Evolutionary conservation across 1,139 yeast species (phyloP).

Genomic region (Protomyces inundatus): DNA sequence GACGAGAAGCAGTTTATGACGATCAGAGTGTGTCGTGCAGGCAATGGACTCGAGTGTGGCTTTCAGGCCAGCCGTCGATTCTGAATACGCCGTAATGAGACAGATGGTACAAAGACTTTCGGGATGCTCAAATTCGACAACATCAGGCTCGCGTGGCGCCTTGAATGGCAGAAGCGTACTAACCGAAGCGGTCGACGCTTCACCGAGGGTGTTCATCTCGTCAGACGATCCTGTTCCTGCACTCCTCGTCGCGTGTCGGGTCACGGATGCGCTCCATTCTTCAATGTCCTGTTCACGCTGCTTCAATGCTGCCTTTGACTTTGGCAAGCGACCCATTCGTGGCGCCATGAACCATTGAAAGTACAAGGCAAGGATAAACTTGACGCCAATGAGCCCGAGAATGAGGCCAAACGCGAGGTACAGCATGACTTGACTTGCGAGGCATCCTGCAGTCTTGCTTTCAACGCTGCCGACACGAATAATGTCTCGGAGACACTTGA

Average conservation of each 20-base stretch:
- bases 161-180: too few relatives aligned
- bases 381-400: slow-evolving; percentile 66
- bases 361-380: slow-evolving; percentile 81
- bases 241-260: too few relatives aligned
- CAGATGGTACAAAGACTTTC: slow-evolving; percentile 49
- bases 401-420: slow-evolving; percentile 77
- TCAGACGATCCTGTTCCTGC: too few relatives aligned
- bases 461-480: slow-evolving; percentile 85
- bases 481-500: slow-evolving; percentile 81
- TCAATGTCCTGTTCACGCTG: slow-evolving; percentile 62
- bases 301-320: slow-evolving; percentile 57
- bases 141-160: too few relatives aligned
- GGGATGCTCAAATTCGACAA: slow-evolving; percentile 19
- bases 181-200: too few relatives aligned
- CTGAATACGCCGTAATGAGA: slow-evolving; percentile 45
- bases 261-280: slow-evolving; percentile 54
- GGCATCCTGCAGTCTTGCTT: slow-evolving; percentile 89
- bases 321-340: slow-evolving; percentile 48
- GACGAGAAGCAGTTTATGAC: slow-evolving; percentile 41
- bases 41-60: slow-evolving; percentile 44
- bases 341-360: slow-evolving; percentile 73
- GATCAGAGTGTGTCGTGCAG: slow-evolving; percentile 40
- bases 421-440: slow-evolving; percentile 80
- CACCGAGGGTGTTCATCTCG: too few relatives aligned
- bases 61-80: slow-evolving; percentile 42